Conservation (phyloP, 129 eudicot genomes). For the Glebionis coronaria region DNA sequence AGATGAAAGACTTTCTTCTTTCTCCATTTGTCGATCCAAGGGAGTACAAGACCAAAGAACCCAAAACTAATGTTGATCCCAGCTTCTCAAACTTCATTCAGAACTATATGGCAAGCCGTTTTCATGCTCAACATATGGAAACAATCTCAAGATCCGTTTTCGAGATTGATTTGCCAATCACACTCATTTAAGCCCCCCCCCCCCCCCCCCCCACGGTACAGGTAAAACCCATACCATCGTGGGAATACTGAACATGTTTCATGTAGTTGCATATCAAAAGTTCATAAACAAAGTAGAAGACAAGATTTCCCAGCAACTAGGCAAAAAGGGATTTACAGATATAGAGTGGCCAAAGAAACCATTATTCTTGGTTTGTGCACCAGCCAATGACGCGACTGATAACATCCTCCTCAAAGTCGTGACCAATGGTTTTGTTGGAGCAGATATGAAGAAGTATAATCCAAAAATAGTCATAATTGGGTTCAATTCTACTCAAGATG, state of each 20-base stretch:
- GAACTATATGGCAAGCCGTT: no score
- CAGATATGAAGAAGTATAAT: not conserved
- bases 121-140: no score
- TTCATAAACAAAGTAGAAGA: not conserved
- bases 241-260: not conserved
- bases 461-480: not conserved
- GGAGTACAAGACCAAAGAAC: no score
- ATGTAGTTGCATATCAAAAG: not conserved
- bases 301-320: not conserved
- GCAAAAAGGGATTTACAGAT: no score
- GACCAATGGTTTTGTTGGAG: not conserved
- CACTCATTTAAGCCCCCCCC: not conserved
- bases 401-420: not conserved
- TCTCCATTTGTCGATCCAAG: no score
- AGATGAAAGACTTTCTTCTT: no score
- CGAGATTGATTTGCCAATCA: no score
- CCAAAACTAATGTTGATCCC: no score
- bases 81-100: no score
- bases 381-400: not conserved
- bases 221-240: not conserved
- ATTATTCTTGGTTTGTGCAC: not conserved
- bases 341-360: no score
- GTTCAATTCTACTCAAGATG: not conserved
- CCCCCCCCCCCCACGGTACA: no score
- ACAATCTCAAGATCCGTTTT: no score